phyloP scores from a whole-genome alignment of 108 stramenopile genomes.

The Nitzschia sp. region DNA sequence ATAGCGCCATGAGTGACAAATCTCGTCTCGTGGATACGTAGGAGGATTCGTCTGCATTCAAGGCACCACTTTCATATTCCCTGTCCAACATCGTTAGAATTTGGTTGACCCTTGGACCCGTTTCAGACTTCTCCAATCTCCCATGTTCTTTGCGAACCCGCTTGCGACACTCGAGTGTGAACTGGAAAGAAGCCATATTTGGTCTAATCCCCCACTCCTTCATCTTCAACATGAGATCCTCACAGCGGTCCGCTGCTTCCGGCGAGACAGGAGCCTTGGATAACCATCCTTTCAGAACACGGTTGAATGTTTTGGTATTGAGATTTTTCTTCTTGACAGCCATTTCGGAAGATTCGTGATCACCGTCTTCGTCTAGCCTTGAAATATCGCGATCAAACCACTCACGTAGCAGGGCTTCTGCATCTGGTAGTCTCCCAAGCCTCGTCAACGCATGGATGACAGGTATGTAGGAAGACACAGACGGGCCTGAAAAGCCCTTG shows the following conservation, averaged over 20 bases:
- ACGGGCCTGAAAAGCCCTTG: constrained; percentile 1
- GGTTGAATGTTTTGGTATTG: constrained; percentile 24
- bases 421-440: constrained; percentile 19
- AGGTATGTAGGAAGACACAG: constrained; percentile 13
- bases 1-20: constrained; percentile 8
- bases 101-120: constrained; percentile 8
- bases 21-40: not conserved
- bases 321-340: constrained; percentile 4
- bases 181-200: constrained; percentile 26
- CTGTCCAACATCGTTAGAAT: constrained; percentile 25
- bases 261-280: constrained; percentile 10
- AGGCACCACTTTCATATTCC: constrained; percentile 4
- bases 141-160: not conserved
- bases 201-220: constrained; percentile 19
- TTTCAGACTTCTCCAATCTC: not conserved
- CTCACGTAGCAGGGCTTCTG: constrained; percentile 27
- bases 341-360: not conserved
- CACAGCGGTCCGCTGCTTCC: constrained; percentile 23
- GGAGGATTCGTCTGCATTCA: constrained; percentile 3
- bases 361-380: not conserved
- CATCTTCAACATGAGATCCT: constrained; percentile 28
- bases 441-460: constrained; percentile 22
- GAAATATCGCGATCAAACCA: constrained; percentile 7
- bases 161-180: constrained; percentile 25
- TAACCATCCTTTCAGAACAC: constrained; percentile 30